Percentiles rank a stretch among this genome's conserved stretches.
phyloP scores from a whole-genome alignment of 2,329 filamentous ascomycete genomes.

The Grosmannia penicillata region DNA sequence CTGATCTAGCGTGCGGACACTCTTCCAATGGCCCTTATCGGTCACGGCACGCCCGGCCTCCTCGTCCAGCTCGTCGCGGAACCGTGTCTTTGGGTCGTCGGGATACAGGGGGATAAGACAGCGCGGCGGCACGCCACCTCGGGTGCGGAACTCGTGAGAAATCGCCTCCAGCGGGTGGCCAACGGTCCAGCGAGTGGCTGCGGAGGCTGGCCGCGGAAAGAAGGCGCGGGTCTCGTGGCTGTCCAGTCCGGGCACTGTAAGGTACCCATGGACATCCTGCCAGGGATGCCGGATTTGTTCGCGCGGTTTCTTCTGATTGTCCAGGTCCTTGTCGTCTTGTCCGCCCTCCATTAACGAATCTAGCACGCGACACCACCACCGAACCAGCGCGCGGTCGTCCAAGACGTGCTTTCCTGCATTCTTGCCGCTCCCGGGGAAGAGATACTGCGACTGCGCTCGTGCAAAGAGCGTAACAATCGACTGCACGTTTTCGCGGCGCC shows the following conservation, averaged over 20 bases:
- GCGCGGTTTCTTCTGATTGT: not conserved
- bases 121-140: constrained; percentile 50
- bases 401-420: constrained; percentile 79
- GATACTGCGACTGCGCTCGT: constrained; percentile 78
- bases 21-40: constrained; percentile 60
- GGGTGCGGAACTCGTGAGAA: constrained; percentile 45
- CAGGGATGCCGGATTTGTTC: constrained; percentile 18
- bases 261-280: constrained; percentile 52
- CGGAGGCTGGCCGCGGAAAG: constrained; percentile 40
- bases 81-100: constrained; percentile 88
- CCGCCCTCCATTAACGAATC: constrained; percentile 60
- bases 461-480: constrained; percentile 83
- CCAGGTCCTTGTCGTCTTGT: too few relatives aligned
- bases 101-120: constrained; percentile 84
- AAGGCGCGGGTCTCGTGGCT: constrained; percentile 66
- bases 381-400: constrained; percentile 77
- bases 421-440: constrained; percentile 84
- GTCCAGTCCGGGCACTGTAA: constrained; percentile 80
- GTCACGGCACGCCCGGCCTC: constrained; percentile 51
- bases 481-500: constrained; percentile 48
- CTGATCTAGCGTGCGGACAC: constrained; percentile 67
- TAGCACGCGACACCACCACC: constrained; percentile 88
- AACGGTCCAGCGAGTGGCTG: constrained; percentile 51
- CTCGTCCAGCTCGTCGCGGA: constrained; percentile 76
- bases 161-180: constrained; percentile 54